Base-by-base conservation (phyloP, 495 filamentous ascomycete genomes). In the Lasiosphaeriaceae sp. region DNA sequence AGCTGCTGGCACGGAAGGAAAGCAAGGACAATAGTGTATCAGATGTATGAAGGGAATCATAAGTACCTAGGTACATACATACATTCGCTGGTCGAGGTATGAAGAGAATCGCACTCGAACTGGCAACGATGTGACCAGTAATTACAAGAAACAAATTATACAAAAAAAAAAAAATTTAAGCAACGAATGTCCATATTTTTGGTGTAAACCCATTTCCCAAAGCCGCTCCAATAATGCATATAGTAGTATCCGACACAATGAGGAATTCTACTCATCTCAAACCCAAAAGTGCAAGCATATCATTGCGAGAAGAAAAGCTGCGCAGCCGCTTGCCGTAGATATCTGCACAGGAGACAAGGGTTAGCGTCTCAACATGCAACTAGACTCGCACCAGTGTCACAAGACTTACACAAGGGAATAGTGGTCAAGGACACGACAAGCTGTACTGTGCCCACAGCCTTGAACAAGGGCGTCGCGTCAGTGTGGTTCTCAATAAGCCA, bases 271-370 rank as follows among this genome's bases (percentile, higher is more conserved):
- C 26, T n/a, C 12, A 43, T 43, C 66, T 58, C 41, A 69, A 52
- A 43, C 65, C 64, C 24, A 80, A 70, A 39, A 83, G 71, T 62
- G 81, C 81, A 34, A 94, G 72, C 20, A 93, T 72, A 70, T 94
- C 84, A 65, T 93, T 77, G 19, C 87, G 80, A 50, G 82, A 73
- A 65, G 87, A 88, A 67, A 88, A 88, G 17, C 76, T 80, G 37
- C 90, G 79, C 54, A 90, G 88, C 59, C 81, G 78, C 72, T 96
- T 96, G 7, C 90, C 90, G 50, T 88, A 86, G 31, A 95, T 72
- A 74, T 94, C 90, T 94, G n/a, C n/a, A 44, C 55, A 20, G 44
- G 11, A 1, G 17, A 14, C 4, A 56, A 9, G 17, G n/a, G 23
- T 16, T 16, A 45, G 6, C 23, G 50, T 52, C 52, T 31, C 35